Percentiles rank a stretch among this genome's conserved stretches.
Evolutionary conservation across 2,329 filamentous ascomycete genomes (phyloP).

Genomic region (Calycina herbarum): DNA sequence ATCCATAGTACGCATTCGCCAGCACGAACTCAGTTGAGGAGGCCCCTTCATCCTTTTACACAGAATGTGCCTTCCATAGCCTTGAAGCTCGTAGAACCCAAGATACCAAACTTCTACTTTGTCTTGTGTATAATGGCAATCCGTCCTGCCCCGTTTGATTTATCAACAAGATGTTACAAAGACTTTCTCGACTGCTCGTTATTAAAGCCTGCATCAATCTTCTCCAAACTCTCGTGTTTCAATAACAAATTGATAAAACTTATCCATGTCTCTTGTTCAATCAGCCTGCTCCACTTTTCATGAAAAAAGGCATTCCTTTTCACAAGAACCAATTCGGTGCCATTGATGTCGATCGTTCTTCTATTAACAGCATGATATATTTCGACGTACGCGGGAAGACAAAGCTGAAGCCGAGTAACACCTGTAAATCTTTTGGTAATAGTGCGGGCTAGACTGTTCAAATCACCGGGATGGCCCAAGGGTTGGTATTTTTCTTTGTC

Average conservation of each 20-base stretch:
- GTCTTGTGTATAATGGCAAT: background rate
- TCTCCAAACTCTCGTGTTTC: background rate
- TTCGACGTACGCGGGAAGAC: background rate
- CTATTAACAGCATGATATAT: too few species aligned
- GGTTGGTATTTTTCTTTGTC: too few species aligned
- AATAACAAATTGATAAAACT: background rate
- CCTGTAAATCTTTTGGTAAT: background rate
- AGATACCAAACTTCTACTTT: too few species aligned
- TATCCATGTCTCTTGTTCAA: background rate
- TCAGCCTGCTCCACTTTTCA: too few species aligned
- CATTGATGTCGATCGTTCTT: too few species aligned
- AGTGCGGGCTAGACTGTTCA: background rate
- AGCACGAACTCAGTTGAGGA: too few species aligned
- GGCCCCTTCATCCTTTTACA: too few species aligned
- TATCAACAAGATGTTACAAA: background rate
- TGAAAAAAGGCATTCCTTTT: too few species aligned
- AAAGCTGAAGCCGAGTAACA: background rate
- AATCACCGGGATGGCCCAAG: background rate
- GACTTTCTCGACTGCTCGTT: background rate
- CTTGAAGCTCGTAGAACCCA: too few species aligned
- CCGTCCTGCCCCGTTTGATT: background rate
- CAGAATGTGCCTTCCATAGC: too few species aligned
- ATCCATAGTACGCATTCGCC: too few species aligned
- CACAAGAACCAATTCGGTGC: too few species aligned
- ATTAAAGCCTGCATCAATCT: background rate